Evolutionary conservation across 2,329 filamentous ascomycete species (phyloP), one percentile per base, ranked within the genome.

Genomic region (Rhynchosporium agropyri): DNA sequence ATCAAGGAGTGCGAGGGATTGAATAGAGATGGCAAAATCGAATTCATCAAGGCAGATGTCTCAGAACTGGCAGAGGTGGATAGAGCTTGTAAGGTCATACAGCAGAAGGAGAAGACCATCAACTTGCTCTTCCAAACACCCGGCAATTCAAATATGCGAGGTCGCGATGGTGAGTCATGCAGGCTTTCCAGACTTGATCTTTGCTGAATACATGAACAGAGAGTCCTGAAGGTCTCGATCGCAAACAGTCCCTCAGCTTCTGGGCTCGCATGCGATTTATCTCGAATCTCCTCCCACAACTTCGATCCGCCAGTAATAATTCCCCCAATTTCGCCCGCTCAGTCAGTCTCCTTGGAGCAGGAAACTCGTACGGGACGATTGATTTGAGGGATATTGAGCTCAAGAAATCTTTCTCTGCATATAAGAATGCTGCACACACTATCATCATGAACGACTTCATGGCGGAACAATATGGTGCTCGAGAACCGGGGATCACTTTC

Each of bases 221-320:
- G 61, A 65, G 60, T 10, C 63, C 68, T 1, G 71, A 74, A 67
- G 70, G 70, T 13, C 61, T 74, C 5, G 68, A 71, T 49, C 66
- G 69, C 9, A 72, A 71, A 50, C 65, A 71, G 33, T 63, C 69
- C 12, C 58, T 73, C 4, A 73, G 77, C 26, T 83, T 82, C 74
- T 87, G 88, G 74, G 78, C 81, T 4, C 85, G 85, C 26, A 79
- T 82, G 65, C 83, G 83, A 45, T 83, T 87, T 69, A 77, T 82
- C 12, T 62, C 78, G 50, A 84, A 86, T 60, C 79, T 89, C 0
- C 79, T 87, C 8, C 85, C 86, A 0, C 77, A 81, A 0, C 77
- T 89, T 2, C 63, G 55, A 49, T 64, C 58, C 13, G 69, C 70
- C 26, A 66, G 60, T 29, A 58, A 60, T 9, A 75, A 76, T 10